Evolutionary conservation across 805 yeast genomes (phyloP), one percentile per base, ranked within the genome.

Genomic region (Hanseniaspora nectarophila): DNA sequence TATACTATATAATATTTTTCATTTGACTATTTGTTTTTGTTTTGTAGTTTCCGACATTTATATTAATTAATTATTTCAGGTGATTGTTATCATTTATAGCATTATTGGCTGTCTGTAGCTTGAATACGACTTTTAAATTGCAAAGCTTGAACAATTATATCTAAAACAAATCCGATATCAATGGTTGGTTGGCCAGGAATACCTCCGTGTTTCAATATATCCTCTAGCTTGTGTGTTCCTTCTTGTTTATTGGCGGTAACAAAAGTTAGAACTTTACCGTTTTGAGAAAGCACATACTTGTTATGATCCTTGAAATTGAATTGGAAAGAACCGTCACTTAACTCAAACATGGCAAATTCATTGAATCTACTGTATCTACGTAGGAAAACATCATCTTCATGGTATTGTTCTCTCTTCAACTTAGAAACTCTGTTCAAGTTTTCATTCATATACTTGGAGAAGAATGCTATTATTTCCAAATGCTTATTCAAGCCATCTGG

Each of bases 301-400:
- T 84, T 89, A 63, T 92, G 98, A 68, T 92, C 97, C 65, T 83
- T 83, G 69, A 92, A 92, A 68, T 92, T 92, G 70, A 89, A 89
- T 67, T 92, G 98, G 67, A 85, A 80, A 39, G 87, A 81, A 20
- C 95, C 96, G 63, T 88, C 86, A 62, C 95, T 85, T 70, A 92
- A 70, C 65, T 87, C 90, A 70, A 92, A 92, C 94, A 89, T 84
- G 53, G 89, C 86, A 64, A 77, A 86, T 56, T 80, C 81, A 43
- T 80, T 76, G 51, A 81, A 80, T 65, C 97, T 80, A 23, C 86
- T 78, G 63, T 85, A 87, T 60, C 94, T 76, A 70, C 92, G 80
- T 57, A 90, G 73, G 64, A 84, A 88, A 12, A 85, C 82, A 55
- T 78, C 79, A 57, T 80, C 85, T 55, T 75, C 74, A 59, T 80